A percentile compares a stretch with the other conserved stretches of the same genome.
Conservation (phyloP, 805 yeast genomes). For the Pichia eremophila region DNA sequence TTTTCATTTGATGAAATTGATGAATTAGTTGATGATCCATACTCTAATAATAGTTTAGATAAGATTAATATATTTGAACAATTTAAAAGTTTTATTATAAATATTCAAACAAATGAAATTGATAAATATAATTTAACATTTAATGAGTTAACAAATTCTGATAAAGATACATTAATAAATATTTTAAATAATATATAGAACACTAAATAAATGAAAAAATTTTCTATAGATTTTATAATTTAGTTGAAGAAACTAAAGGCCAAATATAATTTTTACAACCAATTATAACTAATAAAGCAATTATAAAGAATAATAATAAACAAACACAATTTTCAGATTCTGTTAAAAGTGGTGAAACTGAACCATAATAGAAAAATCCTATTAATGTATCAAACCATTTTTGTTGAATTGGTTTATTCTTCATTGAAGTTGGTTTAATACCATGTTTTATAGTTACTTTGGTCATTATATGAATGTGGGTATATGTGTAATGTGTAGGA, state of each 20-base stretch:
- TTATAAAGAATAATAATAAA: not conserved
- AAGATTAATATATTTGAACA: constrained; percentile 59
- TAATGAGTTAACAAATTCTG: constrained; percentile 15
- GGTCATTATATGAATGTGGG: not conserved
- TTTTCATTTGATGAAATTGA: constrained; percentile 48
- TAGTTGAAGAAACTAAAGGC: constrained; percentile 2
- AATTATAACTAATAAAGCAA: not conserved
- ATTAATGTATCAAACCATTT: not conserved
- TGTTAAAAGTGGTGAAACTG: not conserved
- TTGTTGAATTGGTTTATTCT: not conserved
- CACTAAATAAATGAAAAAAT: no score
- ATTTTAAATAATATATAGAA: constrained; percentile 6
- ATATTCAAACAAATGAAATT: constrained; percentile 39
- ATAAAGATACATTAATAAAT: constrained; percentile 15
- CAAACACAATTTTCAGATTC: not conserved
- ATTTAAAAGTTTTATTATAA: constrained; percentile 46
- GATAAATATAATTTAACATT: constrained; percentile 17
- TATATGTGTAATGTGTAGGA: no score
- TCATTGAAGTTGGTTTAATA: not conserved
- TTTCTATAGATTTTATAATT: not conserved
- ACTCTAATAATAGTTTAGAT: constrained; percentile 74
- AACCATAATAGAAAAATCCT: not conserved
- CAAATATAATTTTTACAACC: constrained; percentile 6
- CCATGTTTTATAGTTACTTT: constrained; percentile 2
- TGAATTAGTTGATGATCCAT: constrained; percentile 74